Conservation (phyloP, 2,329 filamentous ascomycete genomes). For the Bipolaris cookei region DNA sequence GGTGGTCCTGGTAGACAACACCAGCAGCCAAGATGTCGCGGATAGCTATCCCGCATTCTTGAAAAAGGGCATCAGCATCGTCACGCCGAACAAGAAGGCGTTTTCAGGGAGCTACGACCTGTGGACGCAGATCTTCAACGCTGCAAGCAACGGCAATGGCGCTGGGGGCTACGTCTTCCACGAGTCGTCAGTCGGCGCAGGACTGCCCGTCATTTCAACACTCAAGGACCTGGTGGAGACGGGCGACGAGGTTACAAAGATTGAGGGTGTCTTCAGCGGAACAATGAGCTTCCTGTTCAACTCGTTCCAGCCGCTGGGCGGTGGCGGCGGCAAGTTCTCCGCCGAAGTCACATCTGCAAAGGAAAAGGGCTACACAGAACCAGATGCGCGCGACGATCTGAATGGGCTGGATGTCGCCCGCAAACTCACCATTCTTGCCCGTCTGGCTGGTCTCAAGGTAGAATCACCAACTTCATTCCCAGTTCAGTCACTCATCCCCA, state of each 20-base stretch:
- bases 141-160: conserved; percentile 70
- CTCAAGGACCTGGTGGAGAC: conserved; percentile 94
- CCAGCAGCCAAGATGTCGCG: conserved; percentile 85
- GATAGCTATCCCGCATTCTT: conserved; percentile 82
- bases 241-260: conserved; percentile 86
- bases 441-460: conserved; percentile 80
- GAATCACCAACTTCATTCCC: conserved; percentile 88
- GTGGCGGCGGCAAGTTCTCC: conserved; percentile 81
- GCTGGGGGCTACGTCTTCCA: conserved; percentile 82
- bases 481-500: conserved; percentile 90
- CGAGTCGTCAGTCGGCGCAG: conserved; percentile 92
- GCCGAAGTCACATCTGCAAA: conserved; percentile 92
- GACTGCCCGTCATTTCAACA: conserved; percentile 90
- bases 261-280: conserved; percentile 96
- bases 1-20: conserved; percentile 92
- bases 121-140: conserved; percentile 85
- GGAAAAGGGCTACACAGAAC: conserved; percentile 89
- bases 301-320: conserved; percentile 84
- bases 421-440: conserved; percentile 92
- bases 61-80: conserved; percentile 81
- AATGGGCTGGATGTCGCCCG: conserved; percentile 92
- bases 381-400: conserved; percentile 83
- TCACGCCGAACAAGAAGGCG: conserved; percentile 98
- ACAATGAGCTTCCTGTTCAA: conserved; percentile 99
- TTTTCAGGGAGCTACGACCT: conserved; percentile 82